Conservation (phyloP, 768 basidiomycete species). For the Chalciporus piperatus region DNA sequence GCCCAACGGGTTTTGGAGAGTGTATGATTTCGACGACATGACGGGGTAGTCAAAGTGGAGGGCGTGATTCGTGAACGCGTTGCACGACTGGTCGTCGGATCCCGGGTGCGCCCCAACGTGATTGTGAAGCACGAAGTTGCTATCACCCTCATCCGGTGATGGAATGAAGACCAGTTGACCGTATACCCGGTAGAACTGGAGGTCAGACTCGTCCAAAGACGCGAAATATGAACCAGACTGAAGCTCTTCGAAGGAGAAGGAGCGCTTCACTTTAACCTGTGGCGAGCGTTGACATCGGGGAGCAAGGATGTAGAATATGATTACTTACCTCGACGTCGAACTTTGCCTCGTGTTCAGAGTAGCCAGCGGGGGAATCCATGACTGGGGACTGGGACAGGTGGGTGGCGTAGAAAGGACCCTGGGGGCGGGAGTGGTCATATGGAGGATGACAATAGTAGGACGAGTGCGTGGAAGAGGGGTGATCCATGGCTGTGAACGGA, state of each 20-base stretch:
- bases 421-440: neutral
- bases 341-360: slow-evolving; percentile 12
- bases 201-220: slow-evolving; percentile 30
- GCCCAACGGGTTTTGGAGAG: slow-evolving; percentile 28
- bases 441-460: neutral
- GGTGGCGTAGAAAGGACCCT: neutral
- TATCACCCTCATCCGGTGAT: slow-evolving; percentile 18
- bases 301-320: neutral
- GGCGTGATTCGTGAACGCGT: neutral
- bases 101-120: slow-evolving; percentile 3
- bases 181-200: slow-evolving; percentile 32
- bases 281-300: neutral
- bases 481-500: slow-evolving; percentile 15
- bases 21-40: slow-evolving; percentile 27
- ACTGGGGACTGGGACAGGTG: slow-evolving; percentile 4
- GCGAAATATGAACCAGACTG: slow-evolving; percentile 32
- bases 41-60: slow-evolving; percentile 8
- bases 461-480: neutral
- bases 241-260: slow-evolving; percentile 34
- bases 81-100: neutral
- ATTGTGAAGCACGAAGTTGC: slow-evolving; percentile 14
- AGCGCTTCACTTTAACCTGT: slow-evolving; percentile 30
- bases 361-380: neutral
- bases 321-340: slow-evolving; percentile 25
- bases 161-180: slow-evolving; percentile 34